Base-by-base conservation (phyloP, 345 rosid genomes). In the Brassica nigra region DNA sequence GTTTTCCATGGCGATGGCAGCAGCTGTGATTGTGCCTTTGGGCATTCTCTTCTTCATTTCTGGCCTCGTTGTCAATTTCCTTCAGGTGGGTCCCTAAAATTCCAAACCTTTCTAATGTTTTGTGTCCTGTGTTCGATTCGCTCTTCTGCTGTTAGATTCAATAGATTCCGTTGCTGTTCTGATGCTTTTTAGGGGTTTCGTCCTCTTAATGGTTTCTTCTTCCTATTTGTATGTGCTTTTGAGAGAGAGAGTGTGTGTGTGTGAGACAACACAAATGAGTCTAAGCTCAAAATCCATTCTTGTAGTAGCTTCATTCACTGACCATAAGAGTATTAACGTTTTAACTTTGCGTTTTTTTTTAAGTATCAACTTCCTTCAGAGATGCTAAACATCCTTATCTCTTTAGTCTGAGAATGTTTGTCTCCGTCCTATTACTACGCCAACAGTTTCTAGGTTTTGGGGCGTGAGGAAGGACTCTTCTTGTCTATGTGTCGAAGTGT, bases 61-160 rank as follows among this genome's bases (percentile, higher is more conserved):
- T 54, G 99, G 99, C 73, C 94, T 95, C 83, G 80, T 83, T 64
- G 91, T 93, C 52, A 95, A 95, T 86, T 88, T 95, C 63, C n/a
- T 95, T 29, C 99, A 95, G 98, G 99, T 95, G 89, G 89, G 97
- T 87, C 49, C 39, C 23, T 6, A 0, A 44, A 33, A 37, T 76
- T 71, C 47, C 14, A 57, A 66, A 42, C n/a, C n/a, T 76, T 57
- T 42, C 29, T 27, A 8, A 1, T 10, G 66, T 12, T 27, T 42
- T 23, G 27, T 23, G 27, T 23, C 27, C 27, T 23, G 27, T 23
- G 27, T 47, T 10, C 11, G 47, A 8, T 8, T 37, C 10, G 2
- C 44, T 37, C 44, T 37, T 37, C 44, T 37, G 36, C 27, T 23
- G 27, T 23, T 23, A 30, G 33, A 30, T 30, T 30, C 33, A 30